phyloP scores from a whole-genome alignment of 2,329 filamentous ascomycete species.

The Colletotrichum horii region DNA sequence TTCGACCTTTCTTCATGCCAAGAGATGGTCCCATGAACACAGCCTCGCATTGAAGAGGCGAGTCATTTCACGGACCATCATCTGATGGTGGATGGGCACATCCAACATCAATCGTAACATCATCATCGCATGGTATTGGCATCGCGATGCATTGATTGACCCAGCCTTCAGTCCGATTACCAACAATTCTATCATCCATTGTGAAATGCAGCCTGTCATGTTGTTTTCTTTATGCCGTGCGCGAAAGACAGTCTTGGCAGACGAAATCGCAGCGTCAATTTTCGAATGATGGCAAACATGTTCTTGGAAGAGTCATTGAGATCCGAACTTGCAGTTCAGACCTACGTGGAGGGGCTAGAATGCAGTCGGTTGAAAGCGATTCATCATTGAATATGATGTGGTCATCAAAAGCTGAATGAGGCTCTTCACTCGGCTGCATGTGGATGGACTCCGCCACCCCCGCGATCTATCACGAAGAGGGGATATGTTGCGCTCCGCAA shows the following conservation, averaged over 20 bases:
- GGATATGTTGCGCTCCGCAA: not conserved
- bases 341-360: not conserved
- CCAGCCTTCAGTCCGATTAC: not conserved
- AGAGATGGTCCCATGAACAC: not conserved
- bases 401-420: not conserved
- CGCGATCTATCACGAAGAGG: not conserved
- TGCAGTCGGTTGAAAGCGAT: not conserved
- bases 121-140: not conserved
- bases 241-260: not conserved
- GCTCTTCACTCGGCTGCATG: not conserved
- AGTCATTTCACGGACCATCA: constrained; percentile 1
- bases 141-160: not conserved
- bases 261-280: not conserved
- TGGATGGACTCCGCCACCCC: not conserved
- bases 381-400: not conserved
- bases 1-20: not conserved
- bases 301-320: not conserved
- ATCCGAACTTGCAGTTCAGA: not conserved
- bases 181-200: constrained; percentile 4
- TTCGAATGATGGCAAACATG: not conserved
- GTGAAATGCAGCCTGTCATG: not conserved
- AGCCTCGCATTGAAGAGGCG: not conserved
- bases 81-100: not conserved
- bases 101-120: not conserved
- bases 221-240: not conserved